Evolutionary conservation across 257 asterid genomes (phyloP).

Genomic region (Vinca minor): DNA sequence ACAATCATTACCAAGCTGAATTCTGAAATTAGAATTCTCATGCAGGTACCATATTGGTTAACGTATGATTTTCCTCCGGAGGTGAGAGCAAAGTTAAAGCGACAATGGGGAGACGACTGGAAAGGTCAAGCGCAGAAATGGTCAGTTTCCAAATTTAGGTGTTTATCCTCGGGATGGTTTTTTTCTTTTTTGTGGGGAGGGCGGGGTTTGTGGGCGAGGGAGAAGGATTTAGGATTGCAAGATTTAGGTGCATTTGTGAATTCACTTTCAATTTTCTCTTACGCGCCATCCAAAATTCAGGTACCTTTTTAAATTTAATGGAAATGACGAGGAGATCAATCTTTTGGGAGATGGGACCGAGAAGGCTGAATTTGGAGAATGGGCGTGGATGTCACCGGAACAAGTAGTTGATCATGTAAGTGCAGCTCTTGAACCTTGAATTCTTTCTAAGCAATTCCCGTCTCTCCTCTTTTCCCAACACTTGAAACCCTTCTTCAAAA

Average conservation of each 20-base stretch:
- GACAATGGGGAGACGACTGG: conserved; percentile 95
- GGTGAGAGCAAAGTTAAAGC: conserved; percentile 65
- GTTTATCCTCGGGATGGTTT: too few relatives aligned
- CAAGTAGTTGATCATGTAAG: conserved; percentile 59
- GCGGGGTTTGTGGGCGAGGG: too few relatives aligned
- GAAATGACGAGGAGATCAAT: conserved; percentile 81
- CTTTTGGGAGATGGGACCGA: conserved; percentile 92
- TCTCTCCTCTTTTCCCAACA: neutral
- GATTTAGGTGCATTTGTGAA: too few relatives aligned
- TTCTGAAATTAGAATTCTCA: conserved; percentile 12
- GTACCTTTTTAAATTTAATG: conserved; percentile 77
- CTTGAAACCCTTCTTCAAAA: neutral
- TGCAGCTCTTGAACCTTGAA: conserved; percentile 10
- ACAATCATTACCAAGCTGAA: conserved; percentile 11
- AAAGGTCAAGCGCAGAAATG: conserved; percentile 99
- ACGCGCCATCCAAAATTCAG: conserved; percentile 21
- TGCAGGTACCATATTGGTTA: conserved; percentile 87
- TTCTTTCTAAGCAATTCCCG: neutral
- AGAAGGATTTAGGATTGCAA: too few relatives aligned
- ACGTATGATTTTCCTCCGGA: conserved; percentile 91
- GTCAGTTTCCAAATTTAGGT: conserved; percentile 25
- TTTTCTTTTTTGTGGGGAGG: too few relatives aligned
- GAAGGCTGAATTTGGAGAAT: conserved; percentile 88
- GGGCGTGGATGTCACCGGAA: conserved; percentile 88
- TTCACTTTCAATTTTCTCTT: neutral